Evolutionary conservation across 1,284 basidiomycete genomes (phyloP), one percentile per base, ranked within the genome.

Genomic region (Tilletiaria anomala): DNA sequence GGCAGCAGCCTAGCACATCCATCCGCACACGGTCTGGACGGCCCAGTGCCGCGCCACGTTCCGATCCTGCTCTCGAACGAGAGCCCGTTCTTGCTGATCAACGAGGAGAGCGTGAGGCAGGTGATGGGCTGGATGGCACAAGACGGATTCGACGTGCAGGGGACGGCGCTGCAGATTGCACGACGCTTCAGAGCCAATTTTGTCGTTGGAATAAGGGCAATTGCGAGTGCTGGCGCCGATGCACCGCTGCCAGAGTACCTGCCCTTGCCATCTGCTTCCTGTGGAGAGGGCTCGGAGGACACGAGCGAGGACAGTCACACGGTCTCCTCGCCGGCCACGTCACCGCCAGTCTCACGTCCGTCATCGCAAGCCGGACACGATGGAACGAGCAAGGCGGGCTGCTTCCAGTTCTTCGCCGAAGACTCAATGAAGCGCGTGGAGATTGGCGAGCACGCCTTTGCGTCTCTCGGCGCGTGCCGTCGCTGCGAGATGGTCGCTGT

Each of bases 1-100:
- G n/a, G n/a, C n/a, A n/a, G n/a, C n/a, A n/a, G n/a, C n/a, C n/a
- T n/a, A n/a, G n/a, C n/a, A n/a, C n/a, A n/a, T n/a, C n/a, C n/a
- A n/a, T n/a, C n/a, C n/a, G n/a, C n/a, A n/a, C n/a, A 37, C 36
- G 36, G 36, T 15, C n/a, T 29, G 20, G 20, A 23, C 23, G 20
- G 21, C 15, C 6, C 6, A 5, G 12, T 20, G 23, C 17, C 20
- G 5, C 15, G n/a, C 17, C 19, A 12, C 17, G 16, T 53, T 1
- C 56, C 56, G 6, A 40, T 58, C 5, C 42, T 52, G 18, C 48
- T 58, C 23, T 50, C 48, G 40, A 58, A 58, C 41, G 56, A 58
- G 36, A 50, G 47, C 19, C 56, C 56, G 4, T 58, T 58, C 44
- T 39, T 58, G 29, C 29, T 58, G 24, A 50, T 58, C 41, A 48